Evolutionary conservation across 2,329 filamentous ascomycete genomes (phyloP), one percentile per base, ranked within the genome.

Genomic region (Dothistroma pini): DNA sequence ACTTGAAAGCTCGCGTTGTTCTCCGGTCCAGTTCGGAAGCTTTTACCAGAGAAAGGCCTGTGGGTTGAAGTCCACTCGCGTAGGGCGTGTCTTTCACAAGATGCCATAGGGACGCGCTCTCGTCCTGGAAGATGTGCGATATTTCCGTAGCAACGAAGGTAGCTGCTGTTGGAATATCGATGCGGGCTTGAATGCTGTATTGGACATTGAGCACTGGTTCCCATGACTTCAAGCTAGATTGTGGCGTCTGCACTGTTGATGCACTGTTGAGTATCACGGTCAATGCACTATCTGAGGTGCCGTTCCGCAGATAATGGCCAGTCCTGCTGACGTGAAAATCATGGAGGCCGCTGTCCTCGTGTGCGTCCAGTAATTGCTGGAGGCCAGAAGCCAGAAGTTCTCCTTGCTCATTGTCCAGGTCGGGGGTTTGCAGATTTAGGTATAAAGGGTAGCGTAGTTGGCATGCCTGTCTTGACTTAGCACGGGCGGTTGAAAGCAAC

Each of bases 401-500:
- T 1, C 87, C 86, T 70, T 96, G 90, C 48, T 84, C 78, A 1
- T 84, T 79, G 54, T 85, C 83, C 32, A 96, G 77, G 12, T 81
- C 79, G 38, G 87, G 83, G 31, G 90, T 86, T 68, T 91, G 85
- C 65, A 97, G 82, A 31, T 87, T 86, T 66, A 97, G 90, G 63
- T 88, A 87, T 21, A 97, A 82, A 8, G 95, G 93, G 68, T 97
- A 96, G 19, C 93, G 89, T 32, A 92, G 90, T 68, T 88, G 88
- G 76, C 93, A 97, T 60, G 89, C 87, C 92, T 97, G 68, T 41
- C 21, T 3, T 21, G 25, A n/a, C 56, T 52, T 32, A 41, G 53
- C 34, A 44, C 25, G 49, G 6, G 22, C 14, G 14, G 49, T 14
- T 4, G 57, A 10, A 9, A 7, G n/a, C n/a, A 19, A 21, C 14